Evolutionary conservation across 108 stramenopile genomes (phyloP), one percentile per base, ranked within the genome.

Genomic region (Skeletonema marinoi): DNA sequence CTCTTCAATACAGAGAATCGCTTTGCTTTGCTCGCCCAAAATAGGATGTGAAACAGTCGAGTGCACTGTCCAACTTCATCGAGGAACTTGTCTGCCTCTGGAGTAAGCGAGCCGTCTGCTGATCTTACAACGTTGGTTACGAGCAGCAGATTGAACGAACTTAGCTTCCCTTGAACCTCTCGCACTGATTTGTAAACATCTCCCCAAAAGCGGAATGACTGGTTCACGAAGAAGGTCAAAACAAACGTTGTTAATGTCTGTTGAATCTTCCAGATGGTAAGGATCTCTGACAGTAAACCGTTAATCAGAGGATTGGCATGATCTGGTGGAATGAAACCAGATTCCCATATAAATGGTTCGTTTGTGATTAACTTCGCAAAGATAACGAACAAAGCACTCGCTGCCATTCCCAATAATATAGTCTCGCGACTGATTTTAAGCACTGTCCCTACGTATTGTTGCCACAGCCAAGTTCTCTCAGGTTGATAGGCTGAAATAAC

Each of bases 151-250:
- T 71, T 54, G 19, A 75, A 72, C 21, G 61, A 25, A 16, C 35
- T 71, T 11, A 71, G 13, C 42, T 32, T 29, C 4, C 31, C 54
- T 51, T 80, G 78, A 6, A 80, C 63, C 12, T 80, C 44, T n/a
- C 78, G 73, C 25, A 74, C 67, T 16, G 66, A 31, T 19, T 32
- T 35, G 73, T 80, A 80, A 36, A 75, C 48, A 2, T 60, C 30
- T 32, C 31, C 74, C 78, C 78, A 80, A 21, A 80, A 72, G 4
- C 2, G n/a, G 75, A 50, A 80, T 7, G 39, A 19, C 62, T 80
- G 78, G 19, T 71, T 72, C 13, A 80, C 60, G 19, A 80, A 80
- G 25, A 80, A 80, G 1, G 78, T 80, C 42, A 80, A 35, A 17
- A 80, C 62, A 21, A 80, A 80, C 0, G 78, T 80, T 11, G 78